phyloP scores from a whole-genome alignment of 345 rosid species.

The Kernera saxatilis region DNA sequence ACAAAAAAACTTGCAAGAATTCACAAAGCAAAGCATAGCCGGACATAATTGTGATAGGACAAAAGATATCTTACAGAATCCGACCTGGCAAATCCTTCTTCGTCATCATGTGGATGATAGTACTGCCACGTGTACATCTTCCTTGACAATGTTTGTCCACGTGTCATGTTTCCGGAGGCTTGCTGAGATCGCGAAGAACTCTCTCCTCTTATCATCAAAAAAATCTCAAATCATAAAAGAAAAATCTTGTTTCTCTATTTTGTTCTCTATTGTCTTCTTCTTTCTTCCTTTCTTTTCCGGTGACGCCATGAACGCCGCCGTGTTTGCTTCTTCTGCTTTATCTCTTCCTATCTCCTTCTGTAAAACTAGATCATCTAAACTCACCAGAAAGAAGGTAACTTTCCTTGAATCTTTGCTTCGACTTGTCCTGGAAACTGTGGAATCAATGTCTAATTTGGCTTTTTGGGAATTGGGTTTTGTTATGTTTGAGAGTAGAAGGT shows the following conservation, averaged over 20 bases:
- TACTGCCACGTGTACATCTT: constrained; percentile 45
- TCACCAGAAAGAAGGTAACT: constrained; percentile 54
- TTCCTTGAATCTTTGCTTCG: background rate
- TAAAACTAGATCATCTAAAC: constrained; percentile 43
- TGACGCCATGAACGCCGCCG: constrained; percentile 73
- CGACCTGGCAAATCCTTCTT: constrained; percentile 51
- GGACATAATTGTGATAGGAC: too few relatives aligned
- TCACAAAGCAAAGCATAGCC: background rate
- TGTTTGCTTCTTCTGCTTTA: constrained; percentile 63
- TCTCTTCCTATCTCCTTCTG: constrained; percentile 63
- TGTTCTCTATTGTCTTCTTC: background rate
- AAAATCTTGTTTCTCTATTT: background rate
- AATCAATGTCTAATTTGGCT: background rate
- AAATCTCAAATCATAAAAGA: constrained; percentile 17
- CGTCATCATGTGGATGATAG: constrained; percentile 48
- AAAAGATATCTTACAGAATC: constrained; percentile 46
- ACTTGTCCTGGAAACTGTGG: background rate
- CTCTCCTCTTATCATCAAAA: constrained; percentile 72
- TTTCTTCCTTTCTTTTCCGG: background rate
- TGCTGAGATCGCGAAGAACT: constrained; percentile 59
- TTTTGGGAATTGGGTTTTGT: background rate
- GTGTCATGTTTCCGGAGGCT: constrained; percentile 63
- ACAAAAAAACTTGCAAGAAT: background rate
- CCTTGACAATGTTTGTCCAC: constrained; percentile 36
- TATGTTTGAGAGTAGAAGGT: too few relatives aligned